A percentile compares a stretch with the other conserved stretches of the same genome.
These are phyloP conservation scores for Aspergillus affinis DNA, from an alignment of 495 filamentous ascomycete genomes.

Conservation along the genomic window DNA sequence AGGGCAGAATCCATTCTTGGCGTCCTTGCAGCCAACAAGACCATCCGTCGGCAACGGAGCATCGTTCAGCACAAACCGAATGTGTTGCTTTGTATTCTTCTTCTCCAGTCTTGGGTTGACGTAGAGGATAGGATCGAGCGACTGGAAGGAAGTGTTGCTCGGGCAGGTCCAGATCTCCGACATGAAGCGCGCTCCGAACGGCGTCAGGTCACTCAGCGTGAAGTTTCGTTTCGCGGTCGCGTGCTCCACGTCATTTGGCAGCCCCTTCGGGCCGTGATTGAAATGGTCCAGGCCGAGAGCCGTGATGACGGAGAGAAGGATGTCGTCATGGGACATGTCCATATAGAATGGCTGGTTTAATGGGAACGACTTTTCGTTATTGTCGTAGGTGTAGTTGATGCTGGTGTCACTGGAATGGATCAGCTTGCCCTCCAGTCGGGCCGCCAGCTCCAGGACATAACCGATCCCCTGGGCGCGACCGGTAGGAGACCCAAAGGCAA, in stretches of 20 bases:
- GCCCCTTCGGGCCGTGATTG: constrained; percentile 44
- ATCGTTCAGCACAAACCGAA: constrained; percentile 33
- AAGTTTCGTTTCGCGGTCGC: constrained; percentile 20
- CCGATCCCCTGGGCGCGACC: constrained; percentile 64
- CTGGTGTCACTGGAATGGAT: constrained; percentile 50
- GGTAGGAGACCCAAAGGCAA: constrained; percentile 57
- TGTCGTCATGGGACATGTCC: constrained; percentile 42
- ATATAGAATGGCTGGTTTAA: constrained; percentile 51
- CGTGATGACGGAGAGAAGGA: constrained; percentile 43
- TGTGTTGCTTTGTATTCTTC: constrained; percentile 23
- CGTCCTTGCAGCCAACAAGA: constrained; percentile 19
- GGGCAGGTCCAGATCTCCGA: constrained; percentile 55
- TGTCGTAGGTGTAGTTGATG: constrained; percentile 57
- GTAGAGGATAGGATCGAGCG: constrained; percentile 25
- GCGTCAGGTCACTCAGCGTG: constrained; percentile 39
- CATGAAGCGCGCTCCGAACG: constrained; percentile 60
- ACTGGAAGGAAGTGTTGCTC: constrained; percentile 16
- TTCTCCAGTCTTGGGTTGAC: constrained; percentile 27
- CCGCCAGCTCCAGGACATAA: constrained; percentile 62
- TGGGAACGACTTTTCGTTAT: constrained; percentile 46
- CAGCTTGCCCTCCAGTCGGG: constrained; percentile 55
- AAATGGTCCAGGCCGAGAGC: constrained; percentile 52
- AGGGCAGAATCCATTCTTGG: constrained; percentile 30
- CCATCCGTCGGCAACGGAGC: constrained; percentile 31
- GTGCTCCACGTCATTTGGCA: constrained; percentile 52